These are phyloP conservation scores for Dorcoceras hygrometricum DNA, from an alignment of 257 asterid species.

Conservation along the genomic window DNA sequence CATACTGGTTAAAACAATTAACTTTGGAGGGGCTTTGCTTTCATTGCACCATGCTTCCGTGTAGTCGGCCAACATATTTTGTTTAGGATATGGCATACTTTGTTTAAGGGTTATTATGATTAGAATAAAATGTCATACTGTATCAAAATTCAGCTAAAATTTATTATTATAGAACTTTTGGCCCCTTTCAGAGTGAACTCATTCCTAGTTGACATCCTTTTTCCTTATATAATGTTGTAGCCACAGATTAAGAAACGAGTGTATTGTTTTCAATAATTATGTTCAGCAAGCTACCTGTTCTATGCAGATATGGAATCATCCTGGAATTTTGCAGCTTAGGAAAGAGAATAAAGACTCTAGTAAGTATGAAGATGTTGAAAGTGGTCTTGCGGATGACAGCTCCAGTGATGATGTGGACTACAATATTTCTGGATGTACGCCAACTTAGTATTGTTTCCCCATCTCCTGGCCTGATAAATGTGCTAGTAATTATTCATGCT, in stretches of 20 bases:
- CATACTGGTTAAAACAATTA: not conserved
- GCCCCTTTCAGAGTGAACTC: not conserved
- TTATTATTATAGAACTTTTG: not conserved
- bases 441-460: not conserved
- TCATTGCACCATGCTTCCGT: slow-evolving; percentile 1
- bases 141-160: not conserved
- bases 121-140: not conserved
- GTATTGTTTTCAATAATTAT: not conserved
- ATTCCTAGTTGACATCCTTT: not conserved
- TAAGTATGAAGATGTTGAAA: slow-evolving; percentile 71
- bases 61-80: not conserved
- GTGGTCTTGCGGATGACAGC: slow-evolving; percentile 67
- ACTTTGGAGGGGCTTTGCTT: not conserved
- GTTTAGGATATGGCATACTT: not conserved
- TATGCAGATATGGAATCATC: slow-evolving; percentile 96
- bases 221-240: not conserved
- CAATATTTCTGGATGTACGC: slow-evolving; percentile 75
- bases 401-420: slow-evolving; percentile 79
- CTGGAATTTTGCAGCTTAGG: slow-evolving; percentile 87
- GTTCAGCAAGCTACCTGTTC: slow-evolving; percentile 2
- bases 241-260: not conserved
- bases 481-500: slow-evolving; percentile 1
- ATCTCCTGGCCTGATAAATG: slow-evolving; percentile 1
- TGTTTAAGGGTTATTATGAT: not conserved
- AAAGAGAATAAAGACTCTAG: slow-evolving; percentile 65